phyloP scores from a whole-genome alignment of 2,329 filamentous ascomycete genomes.

The Polychaeton citri region DNA sequence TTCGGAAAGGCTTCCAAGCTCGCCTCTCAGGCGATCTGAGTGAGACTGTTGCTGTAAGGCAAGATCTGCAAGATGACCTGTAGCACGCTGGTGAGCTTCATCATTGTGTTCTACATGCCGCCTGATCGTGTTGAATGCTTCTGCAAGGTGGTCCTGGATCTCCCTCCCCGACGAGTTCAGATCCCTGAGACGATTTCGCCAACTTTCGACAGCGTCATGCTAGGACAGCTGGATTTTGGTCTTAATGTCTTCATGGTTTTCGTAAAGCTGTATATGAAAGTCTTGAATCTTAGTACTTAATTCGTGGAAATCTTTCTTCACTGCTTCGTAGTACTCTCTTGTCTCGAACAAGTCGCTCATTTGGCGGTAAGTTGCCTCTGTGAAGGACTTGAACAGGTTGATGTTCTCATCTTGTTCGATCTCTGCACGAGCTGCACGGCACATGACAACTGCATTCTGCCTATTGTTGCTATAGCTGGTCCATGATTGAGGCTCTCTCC shows the following conservation, averaged over 20 bases:
- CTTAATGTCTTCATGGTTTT: constrained; percentile 6
- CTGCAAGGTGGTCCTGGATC: background rate
- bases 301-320: constrained; percentile 5
- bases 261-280: constrained; percentile 6
- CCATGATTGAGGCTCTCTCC: constrained; percentile 41
- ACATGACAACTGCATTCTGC: constrained; percentile 49
- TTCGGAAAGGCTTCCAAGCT: background rate
- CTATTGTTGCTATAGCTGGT: constrained; percentile 50
- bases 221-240: background rate
- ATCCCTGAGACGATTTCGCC: background rate
- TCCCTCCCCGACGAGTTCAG: background rate
- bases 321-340: constrained; percentile 6
- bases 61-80: background rate
- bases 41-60: background rate
- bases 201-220: background rate
- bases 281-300: constrained; percentile 5
- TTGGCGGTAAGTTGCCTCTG: constrained; percentile 1
- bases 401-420: constrained; percentile 37
- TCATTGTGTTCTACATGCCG: background rate
- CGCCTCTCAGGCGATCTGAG: background rate
- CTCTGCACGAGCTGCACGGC: constrained; percentile 45
- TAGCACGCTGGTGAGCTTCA: background rate
- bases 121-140: background rate
- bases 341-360: constrained; percentile 2
- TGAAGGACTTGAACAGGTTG: constrained; percentile 7